Conservation (phyloP, 352 stramenopile species). For the Pythium myriotylum region DNA sequence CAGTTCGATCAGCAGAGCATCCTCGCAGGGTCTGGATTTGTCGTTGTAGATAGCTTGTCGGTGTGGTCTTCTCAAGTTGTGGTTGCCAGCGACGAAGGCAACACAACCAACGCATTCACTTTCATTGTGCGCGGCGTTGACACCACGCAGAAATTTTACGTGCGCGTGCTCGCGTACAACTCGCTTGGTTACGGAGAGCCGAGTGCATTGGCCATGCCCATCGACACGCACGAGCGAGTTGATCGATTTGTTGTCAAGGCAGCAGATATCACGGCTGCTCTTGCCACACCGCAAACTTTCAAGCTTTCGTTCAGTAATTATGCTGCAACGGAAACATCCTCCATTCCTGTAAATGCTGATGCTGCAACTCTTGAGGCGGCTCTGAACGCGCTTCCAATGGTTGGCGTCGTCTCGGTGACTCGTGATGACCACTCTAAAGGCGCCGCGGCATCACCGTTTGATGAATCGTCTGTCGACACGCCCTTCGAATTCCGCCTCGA, state of each 20-base stretch:
- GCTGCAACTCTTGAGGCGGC: conserved; percentile 55
- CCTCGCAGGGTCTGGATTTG: conserved; percentile 48
- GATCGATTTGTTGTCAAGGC: conserved; percentile 44
- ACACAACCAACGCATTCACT: conserved; percentile 15
- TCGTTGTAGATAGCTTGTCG: conserved; percentile 19
- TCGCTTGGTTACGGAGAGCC: conserved; percentile 67
- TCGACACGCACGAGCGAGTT: conserved; percentile 56
- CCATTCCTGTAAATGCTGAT: conserved; percentile 54
- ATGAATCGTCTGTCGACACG: conserved; percentile 49
- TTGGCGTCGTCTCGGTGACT: conserved; percentile 61
- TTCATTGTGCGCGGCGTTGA: conserved; percentile 58
- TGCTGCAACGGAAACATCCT: conserved; percentile 27
- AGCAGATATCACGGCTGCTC: conserved; percentile 32
- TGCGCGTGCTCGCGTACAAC: conserved; percentile 87
- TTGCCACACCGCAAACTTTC: conserved; percentile 49
- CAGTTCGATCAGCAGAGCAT: conserved; percentile 82
- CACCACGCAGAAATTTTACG: conserved; percentile 59
- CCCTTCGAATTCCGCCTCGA: conserved; percentile 44
- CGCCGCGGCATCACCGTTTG: conserved; percentile 37
- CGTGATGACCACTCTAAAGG: conserved; percentile 67
- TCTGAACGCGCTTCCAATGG: conserved; percentile 46
- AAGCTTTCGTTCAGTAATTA: conserved; percentile 65
- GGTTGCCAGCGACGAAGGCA: not conserved
- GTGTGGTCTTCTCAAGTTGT: not conserved
- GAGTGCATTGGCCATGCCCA: conserved; percentile 36